Evolutionary conservation across 2,329 filamentous ascomycete species (phyloP), one percentile per base, ranked within the genome.

Genomic region (Alternaria rosae): DNA sequence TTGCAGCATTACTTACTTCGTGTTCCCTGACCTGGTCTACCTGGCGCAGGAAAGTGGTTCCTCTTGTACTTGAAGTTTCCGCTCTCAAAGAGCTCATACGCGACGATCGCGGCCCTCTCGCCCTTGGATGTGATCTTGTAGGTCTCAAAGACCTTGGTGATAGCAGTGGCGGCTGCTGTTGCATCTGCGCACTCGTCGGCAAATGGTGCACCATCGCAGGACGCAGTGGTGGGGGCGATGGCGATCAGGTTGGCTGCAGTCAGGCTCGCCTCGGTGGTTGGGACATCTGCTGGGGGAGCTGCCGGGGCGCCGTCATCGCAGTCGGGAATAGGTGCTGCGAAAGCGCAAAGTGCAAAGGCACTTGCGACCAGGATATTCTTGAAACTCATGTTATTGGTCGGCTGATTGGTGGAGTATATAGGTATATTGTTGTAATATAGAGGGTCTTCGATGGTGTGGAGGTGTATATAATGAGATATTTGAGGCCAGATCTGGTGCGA

Each of bases 71-170:
- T 84, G 80, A 94, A 92, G 65, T 89, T 84, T 21, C 59, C 87
- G 2, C 87, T 88, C 81, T 96, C 93, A 74, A 89, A 89, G 11
- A 89, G 87, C 81, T 92, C 90, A 72, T 93, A 83, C 12, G 89
- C 84, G 44, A 95, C 74, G 15, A 94, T 78, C 21, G 89, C 91
- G 7, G 92, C 92, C 74, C 91, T 88, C 69, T 91, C 87, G 21
- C 83, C 85, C 21, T 80, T 79, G 32, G 77, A 76, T 50, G 79
- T 83, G 69, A 93, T 81, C 4, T 76, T 67, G 82, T 92, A 90
- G 11, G 82, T 78, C 17, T 72, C 59, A 77, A 93, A 89, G 35
- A 87, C 85, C 7, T 79, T 67, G 71, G 81, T 80, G 62, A 94
- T 83, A 66, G 80, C 82, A 1, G 84, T 82, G 0, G 87, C 89